These are phyloP conservation scores for Apiotrichum siamense DNA, from an alignment of 1,284 basidiomycete species.

Conservation along the genomic window DNA sequence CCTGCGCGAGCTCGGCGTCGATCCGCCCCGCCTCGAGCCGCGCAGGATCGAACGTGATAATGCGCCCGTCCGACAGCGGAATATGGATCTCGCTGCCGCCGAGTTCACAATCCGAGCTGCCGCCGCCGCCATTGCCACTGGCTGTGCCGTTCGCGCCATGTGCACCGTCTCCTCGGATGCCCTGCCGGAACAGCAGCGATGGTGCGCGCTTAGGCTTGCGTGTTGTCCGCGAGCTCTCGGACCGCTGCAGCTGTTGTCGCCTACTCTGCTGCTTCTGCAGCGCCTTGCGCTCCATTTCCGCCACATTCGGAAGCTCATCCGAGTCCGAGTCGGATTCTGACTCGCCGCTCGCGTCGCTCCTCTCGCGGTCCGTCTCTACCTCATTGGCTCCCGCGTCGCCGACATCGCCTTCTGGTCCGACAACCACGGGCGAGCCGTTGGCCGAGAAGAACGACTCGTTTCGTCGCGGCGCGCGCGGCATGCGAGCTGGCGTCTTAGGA, in stretches of 20 bases:
- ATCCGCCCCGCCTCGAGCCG: conserved; percentile 27
- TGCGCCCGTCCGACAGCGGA: conserved; percentile 30
- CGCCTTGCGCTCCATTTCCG: conserved; percentile 26
- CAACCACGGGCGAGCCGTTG: conserved; percentile 27
- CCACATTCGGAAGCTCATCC: conserved; percentile 40
- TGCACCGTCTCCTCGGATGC: too few species aligned
- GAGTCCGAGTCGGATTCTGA: conserved; percentile 19
- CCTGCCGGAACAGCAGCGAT: conserved; percentile 36
- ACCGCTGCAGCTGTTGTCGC: conserved; percentile 23
- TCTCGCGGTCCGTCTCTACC: conserved; percentile 21
- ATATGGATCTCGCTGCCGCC: conserved; percentile 14
- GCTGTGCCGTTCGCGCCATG: too few species aligned
- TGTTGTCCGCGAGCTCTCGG: neutral
- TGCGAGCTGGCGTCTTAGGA: conserved; percentile 39
- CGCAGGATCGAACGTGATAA: conserved; percentile 35
- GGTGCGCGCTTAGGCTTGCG: neutral
- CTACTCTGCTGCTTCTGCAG: too few species aligned
- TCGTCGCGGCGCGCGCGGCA: conserved; percentile 24
- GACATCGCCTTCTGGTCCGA: neutral
- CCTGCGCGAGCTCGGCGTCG: conserved; percentile 32
- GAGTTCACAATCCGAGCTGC: neutral
- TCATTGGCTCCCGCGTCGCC: conserved; percentile 13
- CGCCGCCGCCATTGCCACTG: too few species aligned
- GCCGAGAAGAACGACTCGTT: conserved; percentile 33
- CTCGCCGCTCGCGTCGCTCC: neutral